These are phyloP conservation scores for Patellifolia procumbens DNA, from an alignment of 179 eudicot genomes.

Conservation along the genomic window DNA sequence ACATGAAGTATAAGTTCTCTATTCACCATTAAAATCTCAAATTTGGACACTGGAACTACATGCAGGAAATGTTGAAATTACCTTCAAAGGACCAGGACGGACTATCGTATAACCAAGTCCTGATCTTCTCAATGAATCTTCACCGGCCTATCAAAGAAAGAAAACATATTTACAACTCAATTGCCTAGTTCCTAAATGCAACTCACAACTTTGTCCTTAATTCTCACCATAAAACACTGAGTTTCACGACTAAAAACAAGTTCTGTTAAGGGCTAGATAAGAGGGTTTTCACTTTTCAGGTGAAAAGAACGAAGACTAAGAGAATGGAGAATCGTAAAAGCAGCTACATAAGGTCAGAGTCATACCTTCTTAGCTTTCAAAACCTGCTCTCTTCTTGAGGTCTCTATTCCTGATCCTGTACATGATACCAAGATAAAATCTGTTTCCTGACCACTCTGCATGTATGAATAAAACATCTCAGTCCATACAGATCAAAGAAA, in stretches of 20 bases:
- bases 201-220: background rate
- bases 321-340: constrained; percentile 7
- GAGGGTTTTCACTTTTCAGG: too few relatives aligned
- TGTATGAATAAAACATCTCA: constrained; percentile 14
- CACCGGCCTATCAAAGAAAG: constrained; percentile 68
- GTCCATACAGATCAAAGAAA: too few relatives aligned
- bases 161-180: background rate
- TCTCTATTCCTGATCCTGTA: constrained; percentile 84
- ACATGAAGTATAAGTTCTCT: background rate
- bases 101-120: constrained; percentile 96
- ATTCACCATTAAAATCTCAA: too few relatives aligned
- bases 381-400: constrained; percentile 82
- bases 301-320: background rate
- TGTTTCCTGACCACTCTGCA: constrained; percentile 96
- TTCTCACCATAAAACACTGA: background rate
- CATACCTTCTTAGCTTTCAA: constrained; percentile 84
- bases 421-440: constrained; percentile 95
- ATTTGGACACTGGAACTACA: background rate
- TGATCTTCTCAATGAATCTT: constrained; percentile 86
- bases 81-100: constrained; percentile 94
- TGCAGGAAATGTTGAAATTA: constrained; percentile 24
- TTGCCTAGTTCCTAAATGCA: background rate
- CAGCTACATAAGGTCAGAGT: background rate
- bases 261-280: background rate
- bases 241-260: too few relatives aligned